These are phyloP conservation scores for Mycena rosella DNA, from an alignment of 768 basidiomycete genomes.

Conservation along the genomic window DNA sequence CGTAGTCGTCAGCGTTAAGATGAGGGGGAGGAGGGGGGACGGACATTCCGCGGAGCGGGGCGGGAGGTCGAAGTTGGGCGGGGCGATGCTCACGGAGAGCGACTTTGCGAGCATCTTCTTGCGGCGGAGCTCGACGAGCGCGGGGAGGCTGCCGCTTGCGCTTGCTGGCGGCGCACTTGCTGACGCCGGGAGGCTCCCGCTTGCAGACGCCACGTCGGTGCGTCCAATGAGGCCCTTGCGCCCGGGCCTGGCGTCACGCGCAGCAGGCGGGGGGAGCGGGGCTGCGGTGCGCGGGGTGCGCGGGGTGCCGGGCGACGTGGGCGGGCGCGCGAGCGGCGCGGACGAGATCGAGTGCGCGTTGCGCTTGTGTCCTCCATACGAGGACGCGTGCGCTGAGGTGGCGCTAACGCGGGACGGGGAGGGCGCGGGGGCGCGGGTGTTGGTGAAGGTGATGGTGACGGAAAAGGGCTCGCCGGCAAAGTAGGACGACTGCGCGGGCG, in stretches of 20 bases:
- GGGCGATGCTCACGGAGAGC: conserved; percentile 73
- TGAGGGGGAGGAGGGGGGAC: conserved; percentile 11
- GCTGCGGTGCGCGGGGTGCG: conserved; percentile 54
- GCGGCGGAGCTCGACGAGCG: conserved; percentile 65
- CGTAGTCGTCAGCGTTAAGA: conserved; percentile 39
- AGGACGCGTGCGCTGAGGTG: too few species aligned
- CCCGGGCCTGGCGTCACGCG: conserved; percentile 45
- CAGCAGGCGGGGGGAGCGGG: conserved; percentile 40
- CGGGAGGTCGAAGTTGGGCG: conserved; percentile 57
- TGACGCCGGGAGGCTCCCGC: conserved; percentile 55
- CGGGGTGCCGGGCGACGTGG: conserved; percentile 81
- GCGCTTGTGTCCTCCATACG: conserved; percentile 68
- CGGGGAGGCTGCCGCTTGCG: conserved; percentile 55
- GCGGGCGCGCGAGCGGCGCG: conserved; percentile 83
- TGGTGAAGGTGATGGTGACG: conserved; percentile 89
- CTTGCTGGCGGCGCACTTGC: conserved; percentile 39
- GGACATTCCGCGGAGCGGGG: conserved; percentile 27
- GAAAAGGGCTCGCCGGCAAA: conserved; percentile 93
- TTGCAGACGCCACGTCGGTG: conserved; percentile 42
- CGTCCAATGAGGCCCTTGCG: conserved; percentile 72
- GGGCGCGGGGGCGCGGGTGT: conserved; percentile 70
- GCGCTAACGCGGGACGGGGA: conserved; percentile 50
- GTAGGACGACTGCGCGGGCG: conserved; percentile 88
- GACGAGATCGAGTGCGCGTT: conserved; percentile 87
- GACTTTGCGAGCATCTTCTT: conserved; percentile 71